phyloP scores from a whole-genome alignment of 805 yeast species.

The Starmerella powellii region DNA sequence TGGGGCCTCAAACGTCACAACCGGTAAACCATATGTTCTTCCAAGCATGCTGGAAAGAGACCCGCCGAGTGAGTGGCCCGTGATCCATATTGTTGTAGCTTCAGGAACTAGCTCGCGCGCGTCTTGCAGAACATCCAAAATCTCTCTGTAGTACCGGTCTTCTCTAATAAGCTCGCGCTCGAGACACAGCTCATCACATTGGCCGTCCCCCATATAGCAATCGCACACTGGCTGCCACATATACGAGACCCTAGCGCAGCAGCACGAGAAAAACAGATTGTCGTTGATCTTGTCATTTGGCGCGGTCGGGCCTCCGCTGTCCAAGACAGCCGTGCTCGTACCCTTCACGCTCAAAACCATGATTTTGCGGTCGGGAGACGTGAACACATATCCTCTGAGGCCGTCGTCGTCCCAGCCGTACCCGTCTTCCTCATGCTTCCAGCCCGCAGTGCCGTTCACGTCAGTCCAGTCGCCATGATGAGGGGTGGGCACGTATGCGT shows the following conservation, averaged over 20 bases:
- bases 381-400: slow-evolving; percentile 81
- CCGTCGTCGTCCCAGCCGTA: slow-evolving; percentile 86
- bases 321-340: slow-evolving; percentile 68
- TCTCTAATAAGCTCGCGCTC: slow-evolving; percentile 61
- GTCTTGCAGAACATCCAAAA: slow-evolving; percentile 60
- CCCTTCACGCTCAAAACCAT: slow-evolving; percentile 82
- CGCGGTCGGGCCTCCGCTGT: slow-evolving; percentile 52
- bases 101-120: slow-evolving; percentile 56
- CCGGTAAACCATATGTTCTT: slow-evolving; percentile 81
- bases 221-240: slow-evolving; percentile 94
- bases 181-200: slow-evolving; percentile 78
- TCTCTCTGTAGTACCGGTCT: slow-evolving; percentile 75
- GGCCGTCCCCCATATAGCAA: slow-evolving; percentile 59
- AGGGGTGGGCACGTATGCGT: slow-evolving; percentile 79
- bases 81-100: slow-evolving; percentile 62
- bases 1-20: slow-evolving; percentile 83
- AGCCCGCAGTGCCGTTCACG: slow-evolving; percentile 37
- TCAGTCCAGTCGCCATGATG: slow-evolving; percentile 78
- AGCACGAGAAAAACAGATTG: slow-evolving; percentile 80
- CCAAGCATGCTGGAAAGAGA: slow-evolving; percentile 70
- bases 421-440: slow-evolving; percentile 42
- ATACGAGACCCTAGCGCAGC: slow-evolving; percentile 87
- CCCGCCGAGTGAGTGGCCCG: slow-evolving; percentile 95
- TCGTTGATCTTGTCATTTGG: slow-evolving; percentile 75
- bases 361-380: slow-evolving; percentile 40